Evolutionary conservation across 768 basidiomycete genomes (phyloP).

Genomic region (Hygrocybe coccinea): DNA sequence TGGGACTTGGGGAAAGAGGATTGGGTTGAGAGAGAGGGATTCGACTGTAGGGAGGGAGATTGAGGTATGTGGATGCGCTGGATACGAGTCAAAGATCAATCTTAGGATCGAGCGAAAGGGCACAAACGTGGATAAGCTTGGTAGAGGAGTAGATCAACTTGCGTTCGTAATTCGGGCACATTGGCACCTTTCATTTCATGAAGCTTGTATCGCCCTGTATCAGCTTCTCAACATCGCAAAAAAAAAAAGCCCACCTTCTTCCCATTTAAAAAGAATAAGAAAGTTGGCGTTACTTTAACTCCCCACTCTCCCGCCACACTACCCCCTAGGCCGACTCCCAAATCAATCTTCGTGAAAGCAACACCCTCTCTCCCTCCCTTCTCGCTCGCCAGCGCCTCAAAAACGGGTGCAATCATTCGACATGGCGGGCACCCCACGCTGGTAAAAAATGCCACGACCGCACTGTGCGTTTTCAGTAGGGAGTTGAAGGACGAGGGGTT

Average conservation of each 20-base stretch:
- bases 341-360: slow-evolving; percentile 82
- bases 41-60: slow-evolving; percentile 57
- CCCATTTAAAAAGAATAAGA: slow-evolving; percentile 80
- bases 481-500: slow-evolving; percentile 47
- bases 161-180: slow-evolving; percentile 60
- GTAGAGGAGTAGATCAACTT: slow-evolving; percentile 69
- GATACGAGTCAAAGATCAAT: background rate
- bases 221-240: background rate
- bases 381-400: slow-evolving; percentile 69
- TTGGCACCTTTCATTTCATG: slow-evolving; percentile 72
- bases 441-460: slow-evolving; percentile 79
- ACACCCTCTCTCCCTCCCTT: slow-evolving; percentile 50
- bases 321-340: slow-evolving; percentile 60
- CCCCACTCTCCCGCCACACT: slow-evolving; percentile 58
- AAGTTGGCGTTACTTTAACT: slow-evolving; percentile 80
- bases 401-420: slow-evolving; percentile 76
- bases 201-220: slow-evolving; percentile 37
- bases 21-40: slow-evolving; percentile 64
- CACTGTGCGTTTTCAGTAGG: slow-evolving; percentile 58
- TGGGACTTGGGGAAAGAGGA: slow-evolving; percentile 70
- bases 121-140: slow-evolving; percentile 76
- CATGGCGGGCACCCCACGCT: slow-evolving; percentile 74
- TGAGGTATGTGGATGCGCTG: slow-evolving; percentile 73
- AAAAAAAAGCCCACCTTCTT: slow-evolving; percentile 46
- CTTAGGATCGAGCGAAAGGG: background rate